Evolutionary conservation across 495 filamentous ascomycete genomes (phyloP), one percentile per base, ranked within the genome.

Genomic region (Penicillium paradoxum): DNA sequence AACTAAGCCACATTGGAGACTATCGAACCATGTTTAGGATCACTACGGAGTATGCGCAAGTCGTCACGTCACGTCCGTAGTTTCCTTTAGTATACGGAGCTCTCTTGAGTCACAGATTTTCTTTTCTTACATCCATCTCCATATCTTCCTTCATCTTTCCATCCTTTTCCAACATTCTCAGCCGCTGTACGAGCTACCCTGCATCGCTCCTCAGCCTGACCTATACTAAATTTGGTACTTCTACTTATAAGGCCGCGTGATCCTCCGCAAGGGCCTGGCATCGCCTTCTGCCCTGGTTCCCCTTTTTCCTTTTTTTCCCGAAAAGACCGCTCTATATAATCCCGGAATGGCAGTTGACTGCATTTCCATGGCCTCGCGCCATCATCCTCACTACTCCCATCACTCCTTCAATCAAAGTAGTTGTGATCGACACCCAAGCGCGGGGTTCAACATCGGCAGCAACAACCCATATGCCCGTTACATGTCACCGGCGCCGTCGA

Each of bases 391-490:
- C 24, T 57, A 66, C n/a, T 17, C 57, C 63, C 19, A 54, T 55
- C 45, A 66, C 64, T 49, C 33, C n/a, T n/a, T n/a, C n/a, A n/a
- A 54, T 47, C 39, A 46, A 17, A 8, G 3, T 13, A 24, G 19
- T 17, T 24, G 15, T 49, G 39, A 44, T 36, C 37, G 50, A 41
- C 30, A 25, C 47, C 39, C 44, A 33, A 44, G 49, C 41, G 49
- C 55, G 45, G 11, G 15, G 24, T 43, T 34, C 32, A 53, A 50
- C 56, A 45, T 59, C 57, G 53, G 57, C 56, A 72, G 63, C 58
- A 66, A 67, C 54, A 73, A 71, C 50, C 70, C 72, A 2, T 77
- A 76, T 52, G 59, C 62, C 15, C 58, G 65, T 18, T 70, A 62
- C 56, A 57, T 65, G 38, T 69, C 71, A 10, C 63, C 72, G 0